phyloP scores from a whole-genome alignment of 2,329 filamentous ascomycete genomes.

The Penicillium rolfsii region DNA sequence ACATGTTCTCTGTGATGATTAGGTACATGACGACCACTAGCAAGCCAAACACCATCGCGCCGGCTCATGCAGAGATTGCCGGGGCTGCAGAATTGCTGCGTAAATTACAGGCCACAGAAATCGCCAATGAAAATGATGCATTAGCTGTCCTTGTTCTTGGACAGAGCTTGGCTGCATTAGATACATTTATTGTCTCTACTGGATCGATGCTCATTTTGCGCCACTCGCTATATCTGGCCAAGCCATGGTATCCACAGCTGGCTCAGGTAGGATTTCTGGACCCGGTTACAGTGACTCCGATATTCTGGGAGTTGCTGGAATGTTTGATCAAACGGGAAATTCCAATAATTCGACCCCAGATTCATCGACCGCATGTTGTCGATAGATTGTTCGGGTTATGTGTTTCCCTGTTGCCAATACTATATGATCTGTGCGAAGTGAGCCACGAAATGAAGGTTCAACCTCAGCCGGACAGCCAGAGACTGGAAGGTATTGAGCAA shows the following conservation, averaged over 20 bases:
- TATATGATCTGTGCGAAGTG: constrained; percentile 8
- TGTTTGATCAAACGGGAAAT: constrained; percentile 6
- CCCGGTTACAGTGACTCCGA: constrained; percentile 3
- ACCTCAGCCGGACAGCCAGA: background rate
- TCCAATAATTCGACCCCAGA: constrained; percentile 4
- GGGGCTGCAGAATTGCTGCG: background rate
- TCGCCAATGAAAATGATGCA: background rate
- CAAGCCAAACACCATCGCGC: constrained; percentile 1
- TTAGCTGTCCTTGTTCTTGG: constrained; percentile 7
- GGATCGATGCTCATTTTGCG: constrained; percentile 10
- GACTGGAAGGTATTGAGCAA: background rate
- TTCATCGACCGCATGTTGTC: constrained; percentile 3
- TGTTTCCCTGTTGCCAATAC: constrained; percentile 9
- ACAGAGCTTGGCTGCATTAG: constrained; percentile 5
- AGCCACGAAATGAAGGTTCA: constrained; percentile 6
- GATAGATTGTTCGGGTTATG: constrained; percentile 4
- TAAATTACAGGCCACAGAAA: constrained; percentile 3
- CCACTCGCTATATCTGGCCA: constrained; percentile 4
- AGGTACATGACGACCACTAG: background rate
- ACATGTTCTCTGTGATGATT: constrained; percentile 6
- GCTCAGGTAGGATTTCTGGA: constrained; percentile 5
- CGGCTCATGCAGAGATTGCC: constrained; percentile 6
- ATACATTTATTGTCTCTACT: constrained; percentile 7
- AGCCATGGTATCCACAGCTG: constrained; percentile 8
- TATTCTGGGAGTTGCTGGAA: constrained; percentile 8